phyloP scores from a whole-genome alignment of 129 eudicot genomes.

The Tagetes patula region DNA sequence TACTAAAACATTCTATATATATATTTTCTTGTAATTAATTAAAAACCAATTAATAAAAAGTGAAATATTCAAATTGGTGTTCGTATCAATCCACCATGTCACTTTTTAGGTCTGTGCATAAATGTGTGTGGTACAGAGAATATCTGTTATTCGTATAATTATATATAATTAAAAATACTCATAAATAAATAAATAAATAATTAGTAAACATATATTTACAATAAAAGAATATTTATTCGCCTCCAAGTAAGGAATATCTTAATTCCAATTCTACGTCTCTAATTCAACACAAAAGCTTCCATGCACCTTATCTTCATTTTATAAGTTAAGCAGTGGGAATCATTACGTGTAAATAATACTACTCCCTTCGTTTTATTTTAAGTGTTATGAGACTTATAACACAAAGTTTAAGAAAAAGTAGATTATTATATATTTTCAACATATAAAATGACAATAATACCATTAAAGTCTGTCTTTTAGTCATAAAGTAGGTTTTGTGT shows the following conservation, averaged over 20 bases:
- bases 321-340: neutral
- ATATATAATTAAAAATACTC: neutral
- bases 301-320: neutral
- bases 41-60: neutral
- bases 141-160: neutral
- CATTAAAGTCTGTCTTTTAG: too few relatives aligned
- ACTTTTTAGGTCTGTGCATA: neutral
- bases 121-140: neutral
- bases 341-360: too few relatives aligned
- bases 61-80: neutral
- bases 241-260: conserved; percentile 60
- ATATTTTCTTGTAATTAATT: neutral
- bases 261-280: conserved; percentile 69
- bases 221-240: neutral
- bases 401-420: too few relatives aligned
- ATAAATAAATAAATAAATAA: neutral
- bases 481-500: too few relatives aligned
- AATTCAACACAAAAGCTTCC: conserved; percentile 36
- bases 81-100: conserved; percentile 7
- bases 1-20: neutral
- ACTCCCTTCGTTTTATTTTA: too few relatives aligned
- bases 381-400: too few relatives aligned
- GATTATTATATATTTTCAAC: too few relatives aligned
- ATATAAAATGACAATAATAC: too few relatives aligned
- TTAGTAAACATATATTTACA: neutral